phyloP scores from a whole-genome alignment of 139 green algal genomes.

The Astrephomene gubernaculifera region DNA sequence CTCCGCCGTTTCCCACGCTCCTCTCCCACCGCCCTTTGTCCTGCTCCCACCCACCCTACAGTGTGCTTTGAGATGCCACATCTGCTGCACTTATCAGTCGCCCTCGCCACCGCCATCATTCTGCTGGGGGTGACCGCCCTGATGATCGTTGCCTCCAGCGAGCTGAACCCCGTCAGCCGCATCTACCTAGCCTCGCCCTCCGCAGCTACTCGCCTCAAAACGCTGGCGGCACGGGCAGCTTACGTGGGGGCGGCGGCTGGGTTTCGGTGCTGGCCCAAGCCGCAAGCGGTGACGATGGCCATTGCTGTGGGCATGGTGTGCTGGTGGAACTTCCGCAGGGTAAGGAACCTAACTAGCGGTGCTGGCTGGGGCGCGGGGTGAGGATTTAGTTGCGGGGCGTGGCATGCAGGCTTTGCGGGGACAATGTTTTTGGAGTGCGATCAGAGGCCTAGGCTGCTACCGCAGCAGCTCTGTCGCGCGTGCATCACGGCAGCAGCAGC shows the following conservation, averaged over 20 bases:
- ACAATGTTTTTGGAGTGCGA: neutral
- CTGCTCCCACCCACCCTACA: neutral
- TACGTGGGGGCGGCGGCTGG: neutral
- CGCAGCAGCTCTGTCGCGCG: neutral
- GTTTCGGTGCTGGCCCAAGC: neutral
- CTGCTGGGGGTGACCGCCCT: conserved; percentile 26
- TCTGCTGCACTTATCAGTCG: conserved; percentile 31
- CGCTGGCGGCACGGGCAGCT: conserved; percentile 23
- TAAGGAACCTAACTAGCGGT: neutral
- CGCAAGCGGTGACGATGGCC: conserved; percentile 6
- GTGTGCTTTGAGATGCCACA: conserved; percentile 43
- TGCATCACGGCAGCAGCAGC: neutral
- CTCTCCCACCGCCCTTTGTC: too few relatives aligned
- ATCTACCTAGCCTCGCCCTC: conserved; percentile 14
- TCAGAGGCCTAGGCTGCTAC: neutral
- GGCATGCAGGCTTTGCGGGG: neutral
- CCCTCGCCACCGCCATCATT: neutral
- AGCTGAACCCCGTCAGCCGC: conserved; percentile 11
- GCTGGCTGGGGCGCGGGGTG: neutral
- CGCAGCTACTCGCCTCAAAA: conserved; percentile 22
- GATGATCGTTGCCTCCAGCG: conserved; percentile 7
- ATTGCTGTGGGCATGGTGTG: conserved; percentile 10
- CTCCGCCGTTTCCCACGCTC: too few relatives aligned
- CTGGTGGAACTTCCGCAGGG: neutral
- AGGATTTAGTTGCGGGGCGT: neutral